Evolutionary conservation across 2,329 filamentous ascomycete genomes (phyloP).

Genomic region (Ophioceras dolichostomum): DNA sequence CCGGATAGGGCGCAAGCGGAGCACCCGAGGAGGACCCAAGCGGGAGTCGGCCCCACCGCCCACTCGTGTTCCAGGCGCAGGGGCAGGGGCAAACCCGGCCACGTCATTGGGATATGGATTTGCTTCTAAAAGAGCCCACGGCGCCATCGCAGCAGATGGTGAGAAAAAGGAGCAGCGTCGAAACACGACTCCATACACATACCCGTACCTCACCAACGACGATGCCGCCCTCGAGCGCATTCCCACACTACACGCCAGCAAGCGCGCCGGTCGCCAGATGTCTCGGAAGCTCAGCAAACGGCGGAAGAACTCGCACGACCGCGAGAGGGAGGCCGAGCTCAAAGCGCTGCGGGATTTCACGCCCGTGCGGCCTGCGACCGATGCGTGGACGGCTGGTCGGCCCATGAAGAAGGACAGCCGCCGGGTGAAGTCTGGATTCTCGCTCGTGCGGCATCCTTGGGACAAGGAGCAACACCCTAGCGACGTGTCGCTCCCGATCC

Average conservation of each 20-base stretch:
- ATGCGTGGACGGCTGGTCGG: slow-evolving; percentile 46
- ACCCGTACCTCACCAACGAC: slow-evolving; percentile 8
- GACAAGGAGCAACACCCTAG: slow-evolving; percentile 46
- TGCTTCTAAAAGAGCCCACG: background rate
- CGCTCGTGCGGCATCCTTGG: slow-evolving; percentile 29
- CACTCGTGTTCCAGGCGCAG: slow-evolving; percentile 4
- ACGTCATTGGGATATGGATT: no score
- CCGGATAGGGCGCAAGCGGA: slow-evolving; percentile 20
- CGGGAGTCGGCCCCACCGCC: slow-evolving; percentile 17
- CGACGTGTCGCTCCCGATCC: slow-evolving; percentile 62
- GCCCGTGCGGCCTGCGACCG: slow-evolving; percentile 49
- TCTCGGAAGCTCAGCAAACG: slow-evolving; percentile 66
- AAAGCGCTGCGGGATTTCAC: slow-evolving; percentile 66
- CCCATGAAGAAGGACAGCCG: slow-evolving; percentile 52
- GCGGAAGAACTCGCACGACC: slow-evolving; percentile 56
- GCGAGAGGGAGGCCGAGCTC: slow-evolving; percentile 75
- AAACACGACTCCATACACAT: background rate
- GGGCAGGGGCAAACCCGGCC: slow-evolving; percentile 6
- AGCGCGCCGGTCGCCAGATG: slow-evolving; percentile 45
- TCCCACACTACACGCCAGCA: slow-evolving; percentile 44
- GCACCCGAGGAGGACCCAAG: slow-evolving; percentile 10
- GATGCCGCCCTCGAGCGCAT: slow-evolving; percentile 21
- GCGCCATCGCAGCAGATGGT: background rate
- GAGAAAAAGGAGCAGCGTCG: background rate
- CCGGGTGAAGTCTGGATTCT: slow-evolving; percentile 41